These are phyloP conservation scores for thale cress (Arabidopsis thaliana) DNA, from an alignment of 345 rosid genomes.

Conservation along the genomic window TAIR10.1 NC_003071.7:11588501-11589000, in stretches of 20 bases:
- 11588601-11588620: slow-evolving; percentile 20
- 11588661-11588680: slow-evolving; percentile 92
- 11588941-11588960: slow-evolving; percentile 58
- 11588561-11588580: slow-evolving; percentile 99
- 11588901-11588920: slow-evolving; percentile 44
- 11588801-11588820: slow-evolving; percentile 81
- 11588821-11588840: slow-evolving; percentile 50
- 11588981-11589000: slow-evolving; percentile 89
- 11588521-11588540: slow-evolving; percentile 90
- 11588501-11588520: slow-evolving; percentile 90
- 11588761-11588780: slow-evolving; percentile 40
- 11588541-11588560: slow-evolving; percentile 85
- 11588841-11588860: slow-evolving; percentile 63
- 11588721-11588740: slow-evolving; percentile 83
- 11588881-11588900: slow-evolving; percentile 44
- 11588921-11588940: slow-evolving; percentile 40
- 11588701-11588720: slow-evolving; percentile 95
- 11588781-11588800: slow-evolving; percentile 30
- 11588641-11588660: slow-evolving; percentile 37
- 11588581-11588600: slow-evolving; percentile 58
- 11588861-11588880: slow-evolving; percentile 63
- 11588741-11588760: slow-evolving; percentile 70
- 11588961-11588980: slow-evolving; percentile 80
- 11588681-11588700: slow-evolving; percentile 90
- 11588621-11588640: slow-evolving; percentile 14